Evolutionary conservation across 2,329 filamentous ascomycete species (phyloP).

Genomic region (Rachicladosporium sp.): DNA sequence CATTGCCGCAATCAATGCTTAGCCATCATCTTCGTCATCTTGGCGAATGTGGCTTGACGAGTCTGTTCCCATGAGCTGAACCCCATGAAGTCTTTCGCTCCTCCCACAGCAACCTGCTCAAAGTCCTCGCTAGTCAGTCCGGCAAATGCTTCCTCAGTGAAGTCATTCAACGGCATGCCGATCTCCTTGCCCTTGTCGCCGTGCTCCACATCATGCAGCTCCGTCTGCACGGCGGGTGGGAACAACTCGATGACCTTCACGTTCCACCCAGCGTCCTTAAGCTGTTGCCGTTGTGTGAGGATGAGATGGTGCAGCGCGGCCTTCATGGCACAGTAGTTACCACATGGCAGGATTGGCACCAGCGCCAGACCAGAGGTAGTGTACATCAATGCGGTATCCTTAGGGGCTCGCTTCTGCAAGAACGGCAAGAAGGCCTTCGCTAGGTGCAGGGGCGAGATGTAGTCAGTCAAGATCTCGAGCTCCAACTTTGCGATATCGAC

Average conservation of each 20-base stretch:
- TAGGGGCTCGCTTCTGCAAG: conserved; percentile 31
- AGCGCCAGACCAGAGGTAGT: conserved; percentile 41
- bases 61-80: conserved; percentile 33
- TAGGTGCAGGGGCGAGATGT: conserved; percentile 37
- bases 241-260: conserved; percentile 45
- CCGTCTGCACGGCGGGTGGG: conserved; percentile 45
- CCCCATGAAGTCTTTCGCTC: conserved; percentile 29
- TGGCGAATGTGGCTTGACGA: conserved; percentile 31
- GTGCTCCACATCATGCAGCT: conserved; percentile 40
- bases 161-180: conserved; percentile 43
- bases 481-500: conserved; percentile 33
- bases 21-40: conserved; percentile 12
- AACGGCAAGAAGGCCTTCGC: conserved; percentile 39
- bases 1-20: too few species aligned
- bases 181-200: conserved; percentile 34
- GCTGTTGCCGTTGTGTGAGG: conserved; percentile 38
- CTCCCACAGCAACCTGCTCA: conserved; percentile 41
- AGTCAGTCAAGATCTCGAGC: conserved; percentile 40
- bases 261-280: conserved; percentile 32
- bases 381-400: conserved; percentile 32
- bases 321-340: conserved; percentile 45
- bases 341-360: conserved; percentile 34
- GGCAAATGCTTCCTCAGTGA: conserved; percentile 38
- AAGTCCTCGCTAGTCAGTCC: conserved; percentile 32
- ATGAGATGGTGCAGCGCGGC: conserved; percentile 44